Conservation (phyloP, 2,329 filamentous ascomycete genomes). For the Sclerotinia borealis region DNA sequence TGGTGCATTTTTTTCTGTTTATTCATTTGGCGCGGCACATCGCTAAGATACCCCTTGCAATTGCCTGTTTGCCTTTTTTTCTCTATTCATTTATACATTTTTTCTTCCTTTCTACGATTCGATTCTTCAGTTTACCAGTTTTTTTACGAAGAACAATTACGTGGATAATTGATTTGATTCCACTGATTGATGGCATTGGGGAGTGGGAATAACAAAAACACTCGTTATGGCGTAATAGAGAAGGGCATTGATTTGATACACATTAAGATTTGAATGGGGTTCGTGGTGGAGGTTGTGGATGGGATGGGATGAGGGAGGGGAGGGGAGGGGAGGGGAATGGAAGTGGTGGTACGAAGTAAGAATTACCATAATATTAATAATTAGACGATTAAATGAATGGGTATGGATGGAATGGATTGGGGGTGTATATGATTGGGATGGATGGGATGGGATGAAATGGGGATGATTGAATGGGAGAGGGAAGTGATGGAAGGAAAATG, state of each 20-base stretch:
- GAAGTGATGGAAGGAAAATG: not conserved
- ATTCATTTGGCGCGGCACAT: conserved; percentile 8
- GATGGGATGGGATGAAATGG: not conserved
- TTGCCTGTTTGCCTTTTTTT: conserved; percentile 1
- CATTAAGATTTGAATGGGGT: not conserved
- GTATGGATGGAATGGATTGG: not conserved
- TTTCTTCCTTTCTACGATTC: not conserved
- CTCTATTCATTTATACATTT: conserved; percentile 1
- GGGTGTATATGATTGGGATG: conserved; percentile 3
- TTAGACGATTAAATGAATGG: conserved; percentile 4
- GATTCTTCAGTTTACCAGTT: not conserved
- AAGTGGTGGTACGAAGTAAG: not conserved
- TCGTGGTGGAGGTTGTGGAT: not conserved
- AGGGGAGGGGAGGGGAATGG: not conserved
- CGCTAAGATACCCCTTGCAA: conserved; percentile 13
- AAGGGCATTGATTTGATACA: not conserved
- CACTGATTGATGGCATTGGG: not conserved
- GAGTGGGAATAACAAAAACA: conserved; percentile 3
- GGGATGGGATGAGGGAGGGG: not conserved
- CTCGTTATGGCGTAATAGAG: conserved; percentile 2
- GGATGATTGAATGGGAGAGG: not conserved
- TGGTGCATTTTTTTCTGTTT: conserved; percentile 5
- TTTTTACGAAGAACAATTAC: not conserved
- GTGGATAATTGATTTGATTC: not conserved
- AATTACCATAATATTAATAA: conserved; percentile 8